Evolutionary conservation across 345 rosid genomes (phyloP).

Genomic region (Eucalyptus pauciflora): DNA sequence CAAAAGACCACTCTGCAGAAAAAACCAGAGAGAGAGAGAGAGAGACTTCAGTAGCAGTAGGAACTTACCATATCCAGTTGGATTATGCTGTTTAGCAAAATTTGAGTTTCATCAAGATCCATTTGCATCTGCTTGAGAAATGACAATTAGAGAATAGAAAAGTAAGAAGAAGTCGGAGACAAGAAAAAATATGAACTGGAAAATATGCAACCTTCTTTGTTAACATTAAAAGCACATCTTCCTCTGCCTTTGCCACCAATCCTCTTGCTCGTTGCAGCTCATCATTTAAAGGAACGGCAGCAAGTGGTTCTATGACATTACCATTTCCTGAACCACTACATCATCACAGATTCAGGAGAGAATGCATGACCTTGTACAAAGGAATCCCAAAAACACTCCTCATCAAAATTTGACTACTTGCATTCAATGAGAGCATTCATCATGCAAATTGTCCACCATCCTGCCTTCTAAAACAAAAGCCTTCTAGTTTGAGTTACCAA

Average conservation of each 20-base stretch:
- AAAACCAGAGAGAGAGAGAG: neutral
- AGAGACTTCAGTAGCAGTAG: neutral
- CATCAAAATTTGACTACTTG: neutral
- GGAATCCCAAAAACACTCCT: neutral
- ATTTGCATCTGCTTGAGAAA: slow-evolving; percentile 45
- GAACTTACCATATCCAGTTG: slow-evolving; percentile 62
- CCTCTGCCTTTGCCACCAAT: slow-evolving; percentile 67
- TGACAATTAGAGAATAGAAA: slow-evolving; percentile 4
- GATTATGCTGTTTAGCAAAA: slow-evolving; percentile 30
- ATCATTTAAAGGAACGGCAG: slow-evolving; percentile 75
- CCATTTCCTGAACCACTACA: slow-evolving; percentile 78
- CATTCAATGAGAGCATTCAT: neutral
- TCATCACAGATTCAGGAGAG: neutral
- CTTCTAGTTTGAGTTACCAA: neutral
- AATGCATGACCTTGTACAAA: neutral
- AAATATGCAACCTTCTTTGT: slow-evolving; percentile 52
- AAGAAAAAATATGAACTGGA: neutral
- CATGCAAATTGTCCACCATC: neutral
- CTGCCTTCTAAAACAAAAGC: neutral
- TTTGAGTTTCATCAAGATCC: slow-evolving; percentile 53
- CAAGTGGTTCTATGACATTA: slow-evolving; percentile 67
- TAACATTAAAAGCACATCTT: slow-evolving; percentile 59
- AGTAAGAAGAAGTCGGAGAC: neutral
- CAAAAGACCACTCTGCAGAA: neutral
- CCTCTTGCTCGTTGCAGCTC: slow-evolving; percentile 74